These are phyloP conservation scores for Phaeolepiota aurea DNA, from an alignment of 768 basidiomycete species.

Conservation along the genomic window DNA sequence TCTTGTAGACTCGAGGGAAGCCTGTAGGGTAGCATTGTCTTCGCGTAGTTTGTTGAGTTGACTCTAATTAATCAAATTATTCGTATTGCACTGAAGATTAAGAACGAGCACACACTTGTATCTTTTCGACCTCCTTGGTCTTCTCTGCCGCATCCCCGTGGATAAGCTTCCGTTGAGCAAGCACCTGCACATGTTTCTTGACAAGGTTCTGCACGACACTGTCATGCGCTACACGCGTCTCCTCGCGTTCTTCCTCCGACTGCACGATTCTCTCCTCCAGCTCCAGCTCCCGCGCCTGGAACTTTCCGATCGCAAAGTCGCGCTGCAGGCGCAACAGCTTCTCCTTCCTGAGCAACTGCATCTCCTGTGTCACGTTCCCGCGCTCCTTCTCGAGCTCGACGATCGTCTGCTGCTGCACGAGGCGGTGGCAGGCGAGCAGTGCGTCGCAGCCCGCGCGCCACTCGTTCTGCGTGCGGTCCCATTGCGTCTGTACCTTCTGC, in stretches of 20 bases:
- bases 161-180: conserved; percentile 28
- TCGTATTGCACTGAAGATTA: conserved; percentile 1
- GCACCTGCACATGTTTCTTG: conserved; percentile 22
- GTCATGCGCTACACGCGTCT: no score
- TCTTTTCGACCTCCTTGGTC: conserved; percentile 34
- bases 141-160: conserved; percentile 27
- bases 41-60: conserved; percentile 34
- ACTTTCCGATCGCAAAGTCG: conserved; percentile 61
- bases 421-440: conserved; percentile 53
- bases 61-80: no score
- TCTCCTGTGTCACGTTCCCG: conserved; percentile 40
- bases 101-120: conserved; percentile 40
- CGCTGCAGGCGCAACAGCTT: conserved; percentile 51
- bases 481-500: conserved; percentile 12
- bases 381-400: conserved; percentile 49
- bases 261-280: conserved; percentile 45
- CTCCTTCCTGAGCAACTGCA: conserved; percentile 46
- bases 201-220: conserved; percentile 15
- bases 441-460: conserved; percentile 61
- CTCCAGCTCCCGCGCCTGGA: conserved; percentile 54
- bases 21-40: conserved; percentile 39
- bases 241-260: conserved; percentile 39
- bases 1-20: conserved; percentile 32
- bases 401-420: conserved; percentile 52
- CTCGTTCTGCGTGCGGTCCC: conserved; percentile 42